phyloP scores from a whole-genome alignment of 225 moss, liverwort and hornwort genomes.

The Neckera pumila region DNA sequence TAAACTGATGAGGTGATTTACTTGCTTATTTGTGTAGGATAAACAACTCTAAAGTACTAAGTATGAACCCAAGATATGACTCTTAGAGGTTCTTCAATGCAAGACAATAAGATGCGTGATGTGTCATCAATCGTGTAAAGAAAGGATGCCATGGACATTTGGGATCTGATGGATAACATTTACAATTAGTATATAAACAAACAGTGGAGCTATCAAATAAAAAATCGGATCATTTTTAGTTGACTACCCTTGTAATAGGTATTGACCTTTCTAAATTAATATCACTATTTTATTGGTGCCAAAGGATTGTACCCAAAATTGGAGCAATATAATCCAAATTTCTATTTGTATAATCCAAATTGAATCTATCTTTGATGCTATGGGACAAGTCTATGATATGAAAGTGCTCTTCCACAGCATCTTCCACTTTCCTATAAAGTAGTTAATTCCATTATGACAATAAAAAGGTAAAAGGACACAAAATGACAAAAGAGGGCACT shows the following conservation, averaged over 20 bases:
- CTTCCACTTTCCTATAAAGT: neutral
- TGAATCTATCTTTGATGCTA: too few species aligned
- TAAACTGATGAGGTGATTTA: neutral
- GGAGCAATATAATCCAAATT: neutral
- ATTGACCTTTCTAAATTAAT: neutral
- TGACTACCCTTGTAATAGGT: neutral
- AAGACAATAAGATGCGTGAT: neutral
- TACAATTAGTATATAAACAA: too few species aligned
- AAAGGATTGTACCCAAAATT: neutral
- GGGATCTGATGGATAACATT: too few species aligned
- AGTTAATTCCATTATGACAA: neutral
- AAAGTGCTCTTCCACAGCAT: rapidly evolving
- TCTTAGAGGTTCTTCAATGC: neutral
- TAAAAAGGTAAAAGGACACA: neutral
- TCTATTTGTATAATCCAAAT: too few species aligned
- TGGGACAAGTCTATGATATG: neutral
- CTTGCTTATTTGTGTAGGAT: neutral
- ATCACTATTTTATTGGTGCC: neutral
- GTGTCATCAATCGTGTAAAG: neutral
- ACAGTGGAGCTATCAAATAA: neutral
- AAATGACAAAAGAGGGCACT: neutral
- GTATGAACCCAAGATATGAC: neutral
- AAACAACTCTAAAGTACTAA: neutral
- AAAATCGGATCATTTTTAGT: rapidly evolving
- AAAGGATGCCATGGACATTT: rapidly evolving